Evolutionary conservation across 1,284 basidiomycete species (phyloP).

Genomic region (Pterulicium gracile): DNA sequence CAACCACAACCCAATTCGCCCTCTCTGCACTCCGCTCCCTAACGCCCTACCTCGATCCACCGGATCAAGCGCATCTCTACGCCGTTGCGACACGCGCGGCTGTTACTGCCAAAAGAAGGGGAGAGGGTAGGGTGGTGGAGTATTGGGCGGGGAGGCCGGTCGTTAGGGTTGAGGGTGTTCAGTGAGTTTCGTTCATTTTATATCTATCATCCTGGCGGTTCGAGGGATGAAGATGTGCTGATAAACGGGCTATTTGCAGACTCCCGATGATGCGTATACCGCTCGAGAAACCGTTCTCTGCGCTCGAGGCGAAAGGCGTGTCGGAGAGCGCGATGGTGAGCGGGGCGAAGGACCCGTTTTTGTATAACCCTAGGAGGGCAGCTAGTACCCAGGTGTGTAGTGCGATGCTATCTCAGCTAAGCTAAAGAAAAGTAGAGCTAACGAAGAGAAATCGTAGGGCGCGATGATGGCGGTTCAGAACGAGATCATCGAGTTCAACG

Average conservation of each 20-base stretch:
- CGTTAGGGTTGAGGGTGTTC: conserved; percentile 65
- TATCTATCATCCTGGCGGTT: no score
- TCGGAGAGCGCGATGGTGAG: conserved; percentile 36
- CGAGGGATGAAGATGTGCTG: neutral
- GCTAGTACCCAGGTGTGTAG: conserved; percentile 49
- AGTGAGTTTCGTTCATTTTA: conserved; percentile 34
- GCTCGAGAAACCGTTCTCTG: conserved; percentile 58
- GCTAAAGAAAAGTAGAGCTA: no score
- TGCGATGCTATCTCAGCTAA: no score
- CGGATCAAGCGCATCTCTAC: conserved; percentile 74
- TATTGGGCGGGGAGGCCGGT: conserved; percentile 82
- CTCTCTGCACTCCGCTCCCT: conserved; percentile 68
- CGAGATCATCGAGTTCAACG: conserved; percentile 71
- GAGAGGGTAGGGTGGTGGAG: conserved; percentile 55
- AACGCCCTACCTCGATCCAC: conserved; percentile 50
- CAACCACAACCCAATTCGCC: conserved; percentile 67
- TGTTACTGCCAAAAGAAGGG: conserved; percentile 63
- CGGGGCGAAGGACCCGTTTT: conserved; percentile 64
- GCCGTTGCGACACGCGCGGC: conserved; percentile 60
- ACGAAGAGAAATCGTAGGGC: conserved; percentile 34
- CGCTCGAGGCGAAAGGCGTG: conserved; percentile 31
- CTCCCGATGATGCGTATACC: conserved; percentile 64
- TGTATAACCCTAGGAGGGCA: conserved; percentile 77
- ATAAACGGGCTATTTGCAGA: conserved; percentile 26
- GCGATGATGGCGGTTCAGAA: conserved; percentile 70